Evolutionary conservation across 768 basidiomycete genomes (phyloP).

Genomic region (Myochromella boudieri): DNA sequence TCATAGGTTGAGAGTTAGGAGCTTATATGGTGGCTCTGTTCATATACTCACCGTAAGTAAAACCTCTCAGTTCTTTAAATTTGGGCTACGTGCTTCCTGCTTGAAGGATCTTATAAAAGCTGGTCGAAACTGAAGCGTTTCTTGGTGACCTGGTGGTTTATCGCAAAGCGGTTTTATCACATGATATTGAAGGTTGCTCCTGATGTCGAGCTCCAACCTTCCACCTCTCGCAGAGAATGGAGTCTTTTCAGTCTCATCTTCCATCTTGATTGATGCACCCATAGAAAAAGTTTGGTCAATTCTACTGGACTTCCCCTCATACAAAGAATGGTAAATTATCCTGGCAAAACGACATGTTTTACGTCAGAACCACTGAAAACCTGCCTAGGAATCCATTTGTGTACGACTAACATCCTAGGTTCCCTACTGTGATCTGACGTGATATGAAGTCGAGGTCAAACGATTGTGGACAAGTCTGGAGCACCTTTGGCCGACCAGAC

Average conservation of each 20-base stretch:
- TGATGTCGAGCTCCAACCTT: conserved; percentile 19
- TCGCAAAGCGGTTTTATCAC: too few relatives aligned
- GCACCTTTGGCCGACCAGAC: conserved; percentile 46
- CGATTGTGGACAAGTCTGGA: conserved; percentile 38
- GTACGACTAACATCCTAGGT: too few relatives aligned
- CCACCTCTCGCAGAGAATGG: conserved; percentile 40
- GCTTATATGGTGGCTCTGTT: too few relatives aligned
- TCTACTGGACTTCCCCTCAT: conserved; percentile 59
- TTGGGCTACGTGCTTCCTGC: too few relatives aligned
- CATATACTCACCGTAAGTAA: too few relatives aligned
- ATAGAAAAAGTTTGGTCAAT: conserved; percentile 60
- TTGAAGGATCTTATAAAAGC: too few relatives aligned
- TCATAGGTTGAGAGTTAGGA: too few relatives aligned
- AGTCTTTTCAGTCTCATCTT: conserved; percentile 48
- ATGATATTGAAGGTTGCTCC: neutral
- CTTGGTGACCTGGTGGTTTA: too few relatives aligned
- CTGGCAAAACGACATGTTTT: neutral
- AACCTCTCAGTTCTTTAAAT: too few relatives aligned
- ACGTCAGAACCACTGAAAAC: neutral
- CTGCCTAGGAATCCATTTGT: conserved; percentile 63
- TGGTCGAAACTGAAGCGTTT: too few relatives aligned
- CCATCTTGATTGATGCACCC: conserved; percentile 59
- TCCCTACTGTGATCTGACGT: neutral
- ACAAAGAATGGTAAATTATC: conserved; percentile 53
- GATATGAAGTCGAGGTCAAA: conserved; percentile 48